Base-by-base conservation (phyloP, 257 asterid genomes). In the Haberlea rhodopensis region DNA sequence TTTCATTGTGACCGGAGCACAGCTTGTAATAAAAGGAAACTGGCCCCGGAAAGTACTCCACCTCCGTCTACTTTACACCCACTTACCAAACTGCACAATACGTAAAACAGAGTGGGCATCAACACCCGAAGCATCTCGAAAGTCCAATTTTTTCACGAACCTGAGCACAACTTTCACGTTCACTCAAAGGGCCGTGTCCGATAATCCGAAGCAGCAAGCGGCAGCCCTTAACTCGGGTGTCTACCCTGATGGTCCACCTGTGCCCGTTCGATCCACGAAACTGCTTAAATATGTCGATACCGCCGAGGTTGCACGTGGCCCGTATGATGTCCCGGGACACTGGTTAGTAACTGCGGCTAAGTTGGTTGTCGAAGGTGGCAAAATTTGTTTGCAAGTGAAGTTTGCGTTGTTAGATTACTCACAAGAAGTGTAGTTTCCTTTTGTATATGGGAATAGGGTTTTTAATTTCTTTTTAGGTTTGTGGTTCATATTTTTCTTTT, bases 271-370 rank as follows among this genome's bases (percentile, higher is more conserved):
- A 8, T 81, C 95, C 26, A 80, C 77, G 0, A 94, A 90, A 86
- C 79, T 94, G 76, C 89, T 94, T 11, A 86, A 84, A 68, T 94
- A 67, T 61, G 81, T 94, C 0, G 96, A 94, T 51, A 76, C 91
- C 2, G 55, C 81, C 3, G 97, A 94, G 82, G 85, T 94, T 31
- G 66, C 91, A 8, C 84, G 96, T 1, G 99, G 99, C 3, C 97
- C 97, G 0, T 79, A 83, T 32, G 97, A 94, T 54, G 71, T 73
- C 43, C 99, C 97, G 0, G 99, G 97, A 15, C 97, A 94, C 79
- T 94, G 99, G 99, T 70, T 94, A 76, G 99, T 94, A 6, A 87
- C 92, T 10, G 99, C 96, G 18, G 97, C 92, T 25, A 94, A 84
- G 80, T 78, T 94, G 79, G 88, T 90, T 56, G 74, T 22, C 21